Conservation (phyloP, 805 yeast genomes). For the Candida maesae region DNA sequence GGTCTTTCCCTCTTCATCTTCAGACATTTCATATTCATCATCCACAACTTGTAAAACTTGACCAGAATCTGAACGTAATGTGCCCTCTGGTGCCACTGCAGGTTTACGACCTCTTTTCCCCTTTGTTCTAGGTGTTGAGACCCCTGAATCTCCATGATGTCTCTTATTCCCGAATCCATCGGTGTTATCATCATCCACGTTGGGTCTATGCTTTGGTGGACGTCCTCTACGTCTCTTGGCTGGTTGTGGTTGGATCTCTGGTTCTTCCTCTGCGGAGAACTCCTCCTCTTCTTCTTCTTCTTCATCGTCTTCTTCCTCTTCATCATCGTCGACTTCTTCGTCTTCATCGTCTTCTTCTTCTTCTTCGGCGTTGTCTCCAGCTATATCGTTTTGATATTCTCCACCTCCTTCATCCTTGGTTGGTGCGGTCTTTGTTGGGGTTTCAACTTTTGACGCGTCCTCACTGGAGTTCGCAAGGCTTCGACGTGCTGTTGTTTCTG, state of each 20-base stretch:
- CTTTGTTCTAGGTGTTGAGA: conserved; percentile 16
- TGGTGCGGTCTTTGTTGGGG: neutral
- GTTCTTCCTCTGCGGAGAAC: conserved; percentile 1
- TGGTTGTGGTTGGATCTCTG: conserved; percentile 1
- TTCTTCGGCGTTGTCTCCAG: neutral
- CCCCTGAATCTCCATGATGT: conserved; percentile 6
- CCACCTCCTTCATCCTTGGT: neutral
- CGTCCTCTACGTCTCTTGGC: conserved; percentile 26
- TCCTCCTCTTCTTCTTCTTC: conserved; percentile 8
- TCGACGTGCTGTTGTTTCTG: too few relatives aligned
- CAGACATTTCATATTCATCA: conserved; percentile 76
- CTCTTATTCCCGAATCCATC: conserved; percentile 12
- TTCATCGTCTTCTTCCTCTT: neutral
- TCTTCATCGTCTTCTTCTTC: conserved; percentile 1
- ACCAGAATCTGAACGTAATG: conserved; percentile 62
- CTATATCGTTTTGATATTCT: neutral
- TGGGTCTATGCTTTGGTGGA: conserved; percentile 12
- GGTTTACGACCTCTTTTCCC: conserved; percentile 43
- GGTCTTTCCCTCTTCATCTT: conserved; percentile 72
- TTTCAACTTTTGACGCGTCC: too few relatives aligned
- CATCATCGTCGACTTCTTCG: neutral
- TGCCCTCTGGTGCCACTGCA: conserved; percentile 24
- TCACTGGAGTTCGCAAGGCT: too few relatives aligned
- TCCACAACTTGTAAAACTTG: conserved; percentile 57
- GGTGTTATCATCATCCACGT: conserved; percentile 25